Evolutionary conservation across 1,139 yeast species (phyloP), one percentile per base, ranked within the genome.

Genomic region (Geotrichum carabidarum): DNA sequence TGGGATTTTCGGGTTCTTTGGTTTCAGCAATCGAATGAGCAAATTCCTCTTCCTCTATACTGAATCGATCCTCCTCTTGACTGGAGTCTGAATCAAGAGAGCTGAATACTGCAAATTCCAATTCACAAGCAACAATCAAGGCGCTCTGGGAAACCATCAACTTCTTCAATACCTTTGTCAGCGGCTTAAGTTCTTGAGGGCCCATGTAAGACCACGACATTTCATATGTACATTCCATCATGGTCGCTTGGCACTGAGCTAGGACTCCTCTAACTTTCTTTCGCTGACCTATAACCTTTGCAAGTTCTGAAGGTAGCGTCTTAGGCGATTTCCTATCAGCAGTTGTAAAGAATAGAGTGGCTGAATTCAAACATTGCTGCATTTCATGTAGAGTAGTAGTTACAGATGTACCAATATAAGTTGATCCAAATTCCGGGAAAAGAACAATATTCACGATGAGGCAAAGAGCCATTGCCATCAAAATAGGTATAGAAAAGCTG

Each of bases 381-480:
- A 77, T 59, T 51, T 73, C 75, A 55, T 74, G 72, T 17, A 77
- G 54, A 0, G 75, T 66, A 31, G 69, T 71, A 1, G 75, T 63
- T 7, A 76, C 69, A 0, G 78, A 68, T 43, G 70, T 70, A 36
- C 81, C 81, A 11, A 78, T 62, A 58, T 74, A 75, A 0, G 78
- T 71, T 15, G 79, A 73, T 8, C 82, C 82, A 65, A 77, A 76
- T 57, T 78, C 82, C 1, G 82, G 82, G 58, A 75, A 77, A 9
- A 78, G 57, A 1, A 67, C 46, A 45, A 78, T 55, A 56, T 76
- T 78, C 62, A 76, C 72, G 27, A 73, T 68, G 15, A 76, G 57
- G 0, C 78, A 69, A 53, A 76, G 63, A 0, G 74, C 78, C 50
- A 77, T 74, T 12, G 79, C 79, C 12, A 76, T 44, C 43, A 75